Evolutionary conservation across 768 basidiomycete genomes (phyloP).

Genomic region (Termitomyces sp.): DNA sequence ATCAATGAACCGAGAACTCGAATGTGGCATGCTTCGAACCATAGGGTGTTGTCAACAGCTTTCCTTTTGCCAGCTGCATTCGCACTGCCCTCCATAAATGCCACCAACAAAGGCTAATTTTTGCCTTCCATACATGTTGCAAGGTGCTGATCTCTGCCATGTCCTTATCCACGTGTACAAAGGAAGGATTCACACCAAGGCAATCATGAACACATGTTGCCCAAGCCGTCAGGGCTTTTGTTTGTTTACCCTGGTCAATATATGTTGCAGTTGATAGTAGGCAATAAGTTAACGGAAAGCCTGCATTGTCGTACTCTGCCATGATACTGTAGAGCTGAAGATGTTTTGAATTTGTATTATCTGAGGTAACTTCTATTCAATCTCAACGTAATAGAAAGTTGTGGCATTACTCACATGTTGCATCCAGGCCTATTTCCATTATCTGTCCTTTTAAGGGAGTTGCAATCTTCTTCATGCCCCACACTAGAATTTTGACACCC

Average conservation of each 20-base stretch:
- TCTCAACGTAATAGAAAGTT: background rate
- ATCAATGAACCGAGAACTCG: slow-evolving; percentile 19
- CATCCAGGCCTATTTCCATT: slow-evolving; percentile 17
- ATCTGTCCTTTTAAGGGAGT: slow-evolving; percentile 10
- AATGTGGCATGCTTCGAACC: slow-evolving; percentile 11
- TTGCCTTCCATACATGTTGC: slow-evolving; percentile 16
- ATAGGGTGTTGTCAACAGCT: slow-evolving; percentile 21
- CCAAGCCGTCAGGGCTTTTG: slow-evolving; percentile 17
- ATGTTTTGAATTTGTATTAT: slow-evolving; percentile 22
- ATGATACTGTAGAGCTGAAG: slow-evolving; percentile 23
- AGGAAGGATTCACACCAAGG: slow-evolving; percentile 11
- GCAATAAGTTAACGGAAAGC: slow-evolving; percentile 21
- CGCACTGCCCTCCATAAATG: slow-evolving; percentile 19
- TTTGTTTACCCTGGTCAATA: slow-evolving; percentile 18
- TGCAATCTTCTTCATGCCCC: slow-evolving; percentile 17
- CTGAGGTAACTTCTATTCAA: slow-evolving; percentile 8
- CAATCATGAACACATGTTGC: slow-evolving; percentile 6
- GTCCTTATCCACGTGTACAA: slow-evolving; percentile 16
- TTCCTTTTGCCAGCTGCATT: slow-evolving; percentile 13
- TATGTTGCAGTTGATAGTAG: slow-evolving; percentile 19
- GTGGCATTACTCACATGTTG: slow-evolving; percentile 15
- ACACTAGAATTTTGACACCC: slow-evolving; percentile 19
- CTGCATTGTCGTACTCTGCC: slow-evolving; percentile 21
- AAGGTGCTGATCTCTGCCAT: slow-evolving; percentile 17
- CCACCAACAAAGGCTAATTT: slow-evolving; percentile 22